Percentiles rank a stretch among this genome's conserved stretches.
Conservation (phyloP, 2,329 filamentous ascomycete species). For the Fusarium sp. region DNA sequence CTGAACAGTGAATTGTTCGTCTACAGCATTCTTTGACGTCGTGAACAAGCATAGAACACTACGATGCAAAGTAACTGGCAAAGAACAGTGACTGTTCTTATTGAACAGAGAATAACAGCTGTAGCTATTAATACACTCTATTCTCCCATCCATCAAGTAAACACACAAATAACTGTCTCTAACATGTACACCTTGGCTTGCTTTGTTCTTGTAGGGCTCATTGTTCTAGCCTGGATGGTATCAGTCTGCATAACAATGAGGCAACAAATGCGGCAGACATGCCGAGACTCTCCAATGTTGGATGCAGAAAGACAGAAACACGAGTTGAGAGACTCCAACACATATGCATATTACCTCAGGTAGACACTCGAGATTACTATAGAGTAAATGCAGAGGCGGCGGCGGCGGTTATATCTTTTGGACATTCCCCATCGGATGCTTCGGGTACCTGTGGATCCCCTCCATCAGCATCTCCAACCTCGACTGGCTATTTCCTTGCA, state of each 20-base stretch:
- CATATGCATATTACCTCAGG: background rate
- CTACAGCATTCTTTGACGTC: background rate
- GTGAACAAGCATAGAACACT: background rate
- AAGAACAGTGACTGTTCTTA: background rate
- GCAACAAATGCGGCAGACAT: background rate
- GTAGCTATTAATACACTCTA: background rate
- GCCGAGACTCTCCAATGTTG: background rate
- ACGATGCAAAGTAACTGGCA: background rate
- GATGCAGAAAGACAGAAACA: background rate
- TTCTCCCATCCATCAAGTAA: background rate
- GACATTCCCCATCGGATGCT: slow-evolving; percentile 30
- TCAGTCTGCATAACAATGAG: background rate
- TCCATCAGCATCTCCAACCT: slow-evolving; percentile 21
- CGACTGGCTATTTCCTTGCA: slow-evolving; percentile 12
- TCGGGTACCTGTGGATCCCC: slow-evolving; percentile 35
- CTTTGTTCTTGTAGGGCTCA: background rate
- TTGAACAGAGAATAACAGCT: background rate
- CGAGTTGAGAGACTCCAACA: background rate
- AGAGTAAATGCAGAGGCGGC: background rate
- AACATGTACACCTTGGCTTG: background rate
- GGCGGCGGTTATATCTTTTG: slow-evolving; percentile 12
- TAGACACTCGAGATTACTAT: background rate
- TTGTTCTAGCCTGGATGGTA: background rate
- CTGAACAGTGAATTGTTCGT: background rate
- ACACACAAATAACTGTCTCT: background rate